Base-by-base conservation (phyloP, 805 yeast species). In the Torulaspora delbrueckii region DNA sequence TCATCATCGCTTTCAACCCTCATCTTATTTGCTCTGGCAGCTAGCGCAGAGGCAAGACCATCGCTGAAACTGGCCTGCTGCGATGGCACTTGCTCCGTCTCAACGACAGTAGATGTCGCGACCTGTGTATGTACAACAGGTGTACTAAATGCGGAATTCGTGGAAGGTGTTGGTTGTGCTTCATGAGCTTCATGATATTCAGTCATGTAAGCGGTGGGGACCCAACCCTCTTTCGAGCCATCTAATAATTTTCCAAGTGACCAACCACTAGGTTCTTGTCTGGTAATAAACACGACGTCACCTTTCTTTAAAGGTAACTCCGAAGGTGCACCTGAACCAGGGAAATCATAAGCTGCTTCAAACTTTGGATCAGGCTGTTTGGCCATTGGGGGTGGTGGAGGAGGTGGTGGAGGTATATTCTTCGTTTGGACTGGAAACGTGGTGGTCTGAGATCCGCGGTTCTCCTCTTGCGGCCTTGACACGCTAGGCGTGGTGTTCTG, bases 171-270 rank as follows among this genome's bases (percentile, higher is more conserved):
- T 1, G 69, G 53, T 0, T 62, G 30, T 43, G 22, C 22, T 19
- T 19, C 22, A 2, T 5, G 22, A 2, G 60, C 59, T 10, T 62
- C 65, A 0, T 71, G 66, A 30, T 83, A 79, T 49, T 78, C 79
- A 16, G 73, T 80, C 59, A 91, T 79, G 62, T 90, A 93, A n/a
- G 90, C 86, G 18, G 93, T 84, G 10, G 99, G 99, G 9, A 93
- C 91, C 99, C 99, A 93, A 4, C 99, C 99, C 63, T 89, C 93
- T 46, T 72, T 77, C 1, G 82, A 60, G 33, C 86, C 93, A 58
- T 84, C 90, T 50, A 83, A 63, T 27, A 79, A 73, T 62, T 84
- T 85, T 8, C 89, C 97, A 47, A 93, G 73, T 57, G 96, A 91
- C 99, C 99, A 93, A 13, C 96, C 96, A 51, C 86, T 90, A 37